Base-by-base conservation (phyloP, 176 grass and related monocot genomes). In the Musa troglodytarum region DNA sequence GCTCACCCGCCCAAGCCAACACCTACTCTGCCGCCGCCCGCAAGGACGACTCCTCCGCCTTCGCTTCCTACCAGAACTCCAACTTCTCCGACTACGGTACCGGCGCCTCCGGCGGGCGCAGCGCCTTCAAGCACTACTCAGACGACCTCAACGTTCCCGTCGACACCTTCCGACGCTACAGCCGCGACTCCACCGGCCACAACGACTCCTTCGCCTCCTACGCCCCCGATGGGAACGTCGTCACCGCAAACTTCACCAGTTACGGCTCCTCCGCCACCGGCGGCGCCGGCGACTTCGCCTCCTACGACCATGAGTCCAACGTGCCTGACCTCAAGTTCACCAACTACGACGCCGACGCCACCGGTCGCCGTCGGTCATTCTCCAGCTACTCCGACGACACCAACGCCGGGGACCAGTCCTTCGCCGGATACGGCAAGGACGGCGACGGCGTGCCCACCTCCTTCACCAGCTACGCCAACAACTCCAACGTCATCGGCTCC, bases 161-260 rank as follows among this genome's bases (percentile, higher is more conserved):
- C 53, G 72, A 74, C 23, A 17, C 72, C 53, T 74, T 74, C 53
- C 72, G 72, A 52, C 72, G 72, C 19, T 74, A 74, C 53, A 74
- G 72, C 53, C 72, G 72, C 22, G 53, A 57, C 72, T 74, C 72
- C 13, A 53, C 29, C 23, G 14, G 72, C 22, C 72, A 74, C 24
- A 74, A 74, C 2, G 72, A 74, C 19, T 74, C 72, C 9, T 58
- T 57, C 13, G 25, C 72, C 53, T 28, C 22, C 4, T 74, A 74
- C 53, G 72, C 72, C 14, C 23, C 72, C 2, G 72, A 74, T 9
- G 72, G 72, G 10, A 74, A 74, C 53, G 72, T 74, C 52, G 72
- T 74, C 72, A 74, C 72, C 22, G 72, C 72, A 6, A 74, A 74
- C 53, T 74, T 74, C 72, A 74, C 72, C 24, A 74, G 72, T 24